Conservation (phyloP, 1,284 basidiomycete species). For the Cutaneotrichosporon mucoides region DNA sequence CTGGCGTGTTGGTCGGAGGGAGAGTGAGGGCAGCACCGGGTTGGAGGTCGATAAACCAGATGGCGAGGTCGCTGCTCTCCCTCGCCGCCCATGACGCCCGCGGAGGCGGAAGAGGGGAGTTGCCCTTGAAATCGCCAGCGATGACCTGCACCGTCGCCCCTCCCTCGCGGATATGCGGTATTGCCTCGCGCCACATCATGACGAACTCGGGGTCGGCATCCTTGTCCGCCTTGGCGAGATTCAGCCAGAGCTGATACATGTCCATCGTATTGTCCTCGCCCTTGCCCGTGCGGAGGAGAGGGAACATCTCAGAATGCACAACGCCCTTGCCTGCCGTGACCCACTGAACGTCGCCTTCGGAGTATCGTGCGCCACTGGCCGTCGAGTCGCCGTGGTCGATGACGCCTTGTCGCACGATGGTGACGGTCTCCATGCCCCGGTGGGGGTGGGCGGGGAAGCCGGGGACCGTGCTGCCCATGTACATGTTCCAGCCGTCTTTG, state of each 20-base stretch:
- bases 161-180: slow-evolving; percentile 6
- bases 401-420: slow-evolving; percentile 6
- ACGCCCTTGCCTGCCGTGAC: slow-evolving; percentile 19
- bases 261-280: slow-evolving; percentile 13
- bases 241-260: slow-evolving; percentile 21
- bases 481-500: slow-evolving; percentile 16
- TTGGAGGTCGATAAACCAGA: slow-evolving; percentile 15
- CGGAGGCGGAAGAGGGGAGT: slow-evolving; percentile 8
- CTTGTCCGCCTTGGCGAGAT: slow-evolving; percentile 15
- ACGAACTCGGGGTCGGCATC: slow-evolving; percentile 13
- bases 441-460: slow-evolving; percentile 21
- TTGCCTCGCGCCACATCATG: slow-evolving; percentile 19
- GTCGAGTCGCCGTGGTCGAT: slow-evolving; percentile 19
- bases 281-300: slow-evolving; percentile 4
- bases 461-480: slow-evolving; percentile 11
- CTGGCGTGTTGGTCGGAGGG: neutral
- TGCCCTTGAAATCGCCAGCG: slow-evolving; percentile 10
- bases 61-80: slow-evolving; percentile 8
- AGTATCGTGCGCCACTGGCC: slow-evolving; percentile 15
- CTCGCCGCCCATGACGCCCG: slow-evolving; percentile 3
- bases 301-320: slow-evolving; percentile 20
- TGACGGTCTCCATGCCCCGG: slow-evolving; percentile 14
- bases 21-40: slow-evolving; percentile 5
- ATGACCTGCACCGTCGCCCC: slow-evolving; percentile 8
- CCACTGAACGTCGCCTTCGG: slow-evolving; percentile 21